Evolutionary conservation across 805 yeast species (phyloP).

Genomic region (Candida chilensis): DNA sequence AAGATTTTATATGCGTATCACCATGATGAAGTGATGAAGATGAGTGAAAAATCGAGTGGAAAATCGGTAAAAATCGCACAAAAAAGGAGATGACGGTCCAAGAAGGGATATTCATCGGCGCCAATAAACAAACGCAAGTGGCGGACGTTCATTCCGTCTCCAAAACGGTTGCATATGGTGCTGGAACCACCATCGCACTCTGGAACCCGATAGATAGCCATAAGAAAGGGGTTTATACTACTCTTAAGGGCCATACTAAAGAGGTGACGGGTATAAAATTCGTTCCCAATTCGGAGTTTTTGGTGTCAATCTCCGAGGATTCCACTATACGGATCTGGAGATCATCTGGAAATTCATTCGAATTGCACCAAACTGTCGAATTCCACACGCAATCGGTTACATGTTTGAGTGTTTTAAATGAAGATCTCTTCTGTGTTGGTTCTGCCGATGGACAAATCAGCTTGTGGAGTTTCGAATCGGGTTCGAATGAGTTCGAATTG

Average conservation of each 20-base stretch:
- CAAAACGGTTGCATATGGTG: constrained; percentile 60
- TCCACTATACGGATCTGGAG: constrained; percentile 54
- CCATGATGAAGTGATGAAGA: too few species aligned
- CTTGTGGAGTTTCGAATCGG: constrained; percentile 35
- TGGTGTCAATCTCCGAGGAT: constrained; percentile 67
- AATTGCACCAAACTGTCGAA: constrained; percentile 15
- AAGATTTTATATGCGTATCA: too few species aligned
- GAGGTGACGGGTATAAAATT: constrained; percentile 61
- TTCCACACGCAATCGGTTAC: constrained; percentile 45
- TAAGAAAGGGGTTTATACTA: constrained; percentile 37
- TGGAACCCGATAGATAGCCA: constrained; percentile 47
- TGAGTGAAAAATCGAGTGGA: neutral
- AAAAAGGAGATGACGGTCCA: constrained; percentile 10
- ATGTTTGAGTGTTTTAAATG: constrained; percentile 32
- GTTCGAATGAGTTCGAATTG: constrained; percentile 9
- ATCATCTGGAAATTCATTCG: constrained; percentile 5
- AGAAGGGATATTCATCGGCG: constrained; percentile 65
- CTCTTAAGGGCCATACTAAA: constrained; percentile 52
- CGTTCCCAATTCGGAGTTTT: constrained; percentile 27
- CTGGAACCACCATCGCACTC: constrained; percentile 54
- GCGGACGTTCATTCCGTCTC: constrained; percentile 36
- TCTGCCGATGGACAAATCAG: constrained; percentile 51
- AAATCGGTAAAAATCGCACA: too few species aligned
- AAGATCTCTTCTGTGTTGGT: constrained; percentile 44
- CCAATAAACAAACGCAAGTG: constrained; percentile 55